Evolutionary conservation across 768 basidiomycete species (phyloP), one percentile per base, ranked within the genome.

Genomic region (Xanthoconium purpureum): DNA sequence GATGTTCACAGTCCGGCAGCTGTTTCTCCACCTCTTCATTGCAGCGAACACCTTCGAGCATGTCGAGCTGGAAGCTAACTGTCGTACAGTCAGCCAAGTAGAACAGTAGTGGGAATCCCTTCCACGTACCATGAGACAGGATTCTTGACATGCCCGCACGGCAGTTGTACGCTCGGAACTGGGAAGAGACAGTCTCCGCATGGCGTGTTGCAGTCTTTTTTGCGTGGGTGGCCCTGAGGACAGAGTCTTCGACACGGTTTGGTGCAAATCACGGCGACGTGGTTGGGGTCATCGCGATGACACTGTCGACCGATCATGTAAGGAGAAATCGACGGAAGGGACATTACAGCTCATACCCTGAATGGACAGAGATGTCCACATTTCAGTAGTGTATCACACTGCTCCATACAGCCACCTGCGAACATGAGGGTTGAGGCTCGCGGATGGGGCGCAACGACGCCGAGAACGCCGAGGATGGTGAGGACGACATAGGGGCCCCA

Each of bases 351-450:
- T n/a, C n/a, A n/a, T n/a, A n/a, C n/a, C n/a, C n/a, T n/a, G n/a
- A n/a, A n/a, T n/a, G n/a, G n/a, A n/a, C n/a, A n/a, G n/a, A n/a
- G n/a, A n/a, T n/a, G n/a, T n/a, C n/a, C n/a, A n/a, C n/a, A 89
- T 20, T 71, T 67, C 29, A 89, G 69, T 17, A 75, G 72, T 11
- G 72, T 71, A 35, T 77, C 76, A 56, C 87, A 89, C 5, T 79
- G 74, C n/a, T 70, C 71, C 49, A 86, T 69, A 64, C 87, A 89
- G 3, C 87, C 87, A 30, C 87, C 86, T 82, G 52, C 30, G 37
- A n/a, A 18, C 6, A 5, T 36, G n/a, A n/a, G n/a, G n/a, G n/a
- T n/a, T n/a, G n/a, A n/a, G n/a, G n/a, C n/a, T n/a, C n/a, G n/a
- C n/a, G n/a, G n/a, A n/a, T n/a, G n/a, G n/a, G n/a, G n/a, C n/a